A percentile compares a stretch with the other conserved stretches of the same genome.
phyloP scores from a whole-genome alignment of 352 stramenopile genomes.

The Phytophthora lateralis region DNA sequence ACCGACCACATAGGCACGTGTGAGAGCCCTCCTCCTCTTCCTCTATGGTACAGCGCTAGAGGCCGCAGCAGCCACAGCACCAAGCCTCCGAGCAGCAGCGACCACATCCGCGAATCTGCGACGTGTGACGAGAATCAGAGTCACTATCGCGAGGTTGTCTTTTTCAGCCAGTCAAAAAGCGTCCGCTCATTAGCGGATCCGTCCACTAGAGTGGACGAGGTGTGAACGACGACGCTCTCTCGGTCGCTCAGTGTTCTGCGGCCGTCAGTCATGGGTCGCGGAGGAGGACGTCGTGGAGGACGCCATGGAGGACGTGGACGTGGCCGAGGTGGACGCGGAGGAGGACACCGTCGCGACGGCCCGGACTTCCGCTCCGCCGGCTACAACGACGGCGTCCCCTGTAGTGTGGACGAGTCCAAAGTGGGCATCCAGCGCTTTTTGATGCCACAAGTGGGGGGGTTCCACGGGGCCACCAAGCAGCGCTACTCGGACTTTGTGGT shows the following conservation, averaged over 20 bases:
- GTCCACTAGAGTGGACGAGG: slow-evolving; percentile 3
- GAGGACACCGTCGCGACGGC: slow-evolving; percentile 25
- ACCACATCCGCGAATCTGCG: slow-evolving; percentile 18
- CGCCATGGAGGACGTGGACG: slow-evolving; percentile 24
- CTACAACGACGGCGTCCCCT: slow-evolving; percentile 79
- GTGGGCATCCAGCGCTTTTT: slow-evolving; percentile 82
- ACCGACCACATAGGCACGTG: slow-evolving; percentile 40
- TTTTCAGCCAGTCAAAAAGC: slow-evolving; percentile 31
- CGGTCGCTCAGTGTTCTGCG: slow-evolving; percentile 13
- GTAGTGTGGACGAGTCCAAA: slow-evolving; percentile 73
- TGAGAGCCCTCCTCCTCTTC: slow-evolving; percentile 7
- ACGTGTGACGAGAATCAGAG: not conserved
- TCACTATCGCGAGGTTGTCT: not conserved
- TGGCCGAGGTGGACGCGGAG: slow-evolving; percentile 19
- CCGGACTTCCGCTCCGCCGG: slow-evolving; percentile 57
- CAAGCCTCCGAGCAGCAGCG: slow-evolving; percentile 2
- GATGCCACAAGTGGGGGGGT: slow-evolving; percentile 63
- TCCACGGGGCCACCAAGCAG: slow-evolving; percentile 89
- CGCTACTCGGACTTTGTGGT: slow-evolving; percentile 94
- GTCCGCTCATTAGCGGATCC: slow-evolving; percentile 22
- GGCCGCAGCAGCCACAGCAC: slow-evolving; percentile 18
- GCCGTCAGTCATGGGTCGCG: slow-evolving; percentile 29
- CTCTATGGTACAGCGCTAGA: slow-evolving; percentile 17
- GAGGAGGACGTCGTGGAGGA: slow-evolving; percentile 24
- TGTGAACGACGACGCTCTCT: slow-evolving; percentile 18